Evolutionary conservation across 805 yeast species (phyloP).

Genomic region (Lipomyces lipofer): DNA sequence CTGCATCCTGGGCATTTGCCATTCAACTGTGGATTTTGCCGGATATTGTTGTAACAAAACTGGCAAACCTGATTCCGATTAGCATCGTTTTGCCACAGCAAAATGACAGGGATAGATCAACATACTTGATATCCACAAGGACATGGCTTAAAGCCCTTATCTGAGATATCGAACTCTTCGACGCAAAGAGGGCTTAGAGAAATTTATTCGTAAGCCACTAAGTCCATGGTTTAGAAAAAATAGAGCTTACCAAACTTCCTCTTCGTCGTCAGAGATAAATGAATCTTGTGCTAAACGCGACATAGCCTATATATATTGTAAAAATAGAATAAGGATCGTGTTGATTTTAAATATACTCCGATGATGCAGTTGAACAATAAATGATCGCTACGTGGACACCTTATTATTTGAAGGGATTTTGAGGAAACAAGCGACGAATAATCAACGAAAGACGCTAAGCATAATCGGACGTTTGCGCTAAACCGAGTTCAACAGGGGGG

Average conservation of each 20-base stretch:
- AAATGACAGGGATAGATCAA: not conserved
- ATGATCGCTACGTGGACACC: no score
- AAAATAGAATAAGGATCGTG: not conserved
- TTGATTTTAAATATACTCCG: not conserved
- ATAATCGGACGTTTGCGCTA: no score
- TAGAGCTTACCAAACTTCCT: constrained; percentile 60
- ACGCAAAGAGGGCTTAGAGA: constrained; percentile 91
- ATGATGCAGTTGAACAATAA: not conserved
- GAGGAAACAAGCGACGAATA: not conserved
- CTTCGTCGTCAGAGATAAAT: constrained; percentile 70
- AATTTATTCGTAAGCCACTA: constrained; percentile 33
- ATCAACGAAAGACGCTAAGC: not conserved
- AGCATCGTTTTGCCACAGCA: not conserved
- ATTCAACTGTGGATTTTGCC: constrained; percentile 91
- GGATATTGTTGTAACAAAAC: constrained; percentile 94
- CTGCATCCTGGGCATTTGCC: constrained; percentile 99
- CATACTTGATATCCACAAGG: constrained; percentile 80
- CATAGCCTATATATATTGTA: constrained; percentile 7
- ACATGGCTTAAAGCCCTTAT: constrained; percentile 97
- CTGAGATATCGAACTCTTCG: constrained; percentile 96
- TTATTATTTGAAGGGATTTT: not conserved
- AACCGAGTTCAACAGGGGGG: no score
- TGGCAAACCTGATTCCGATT: constrained; percentile 87
- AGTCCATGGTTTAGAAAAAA: not conserved
- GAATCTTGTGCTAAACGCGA: constrained; percentile 31